Percentiles rank a stretch among this genome's conserved stretches.
These are phyloP conservation scores for Circinella minor DNA, from an alignment of 371 early-diverging fungal species.

Conservation along the genomic window DNA sequence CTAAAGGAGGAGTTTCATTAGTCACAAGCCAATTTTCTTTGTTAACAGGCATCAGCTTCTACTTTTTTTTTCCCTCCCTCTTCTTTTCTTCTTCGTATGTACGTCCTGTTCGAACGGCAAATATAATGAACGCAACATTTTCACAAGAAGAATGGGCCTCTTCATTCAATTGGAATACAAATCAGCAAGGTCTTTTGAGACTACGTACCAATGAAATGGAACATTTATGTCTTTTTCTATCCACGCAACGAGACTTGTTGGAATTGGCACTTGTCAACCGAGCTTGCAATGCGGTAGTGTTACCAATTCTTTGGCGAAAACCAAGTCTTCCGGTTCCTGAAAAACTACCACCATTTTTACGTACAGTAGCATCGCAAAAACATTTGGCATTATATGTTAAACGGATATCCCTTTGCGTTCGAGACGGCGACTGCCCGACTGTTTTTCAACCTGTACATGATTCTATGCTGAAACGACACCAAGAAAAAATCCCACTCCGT, in stretches of 20 bases:
- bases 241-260: constrained; percentile 29
- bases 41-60: too few species aligned
- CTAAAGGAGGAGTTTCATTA: too few species aligned
- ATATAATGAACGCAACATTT: neutral
- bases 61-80: too few species aligned
- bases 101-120: neutral
- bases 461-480: constrained; percentile 19
- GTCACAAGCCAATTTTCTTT: too few species aligned
- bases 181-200: neutral
- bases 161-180: neutral
- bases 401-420: constrained; percentile 27
- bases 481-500: constrained; percentile 18
- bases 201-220: constrained; percentile 32
- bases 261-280: constrained; percentile 35
- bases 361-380: constrained; percentile 12
- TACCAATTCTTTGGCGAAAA: constrained; percentile 39
- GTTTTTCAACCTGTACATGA: constrained; percentile 27
- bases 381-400: constrained; percentile 33
- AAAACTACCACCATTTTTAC: constrained; percentile 25
- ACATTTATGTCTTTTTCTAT: constrained; percentile 38
- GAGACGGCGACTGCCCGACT: constrained; percentile 18
- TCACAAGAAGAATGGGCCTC: constrained; percentile 3
- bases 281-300: constrained; percentile 37
- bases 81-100: neutral
- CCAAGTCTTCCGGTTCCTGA: constrained; percentile 30